Conservation (phyloP, 495 filamentous ascomycete genomes). For the Tuber magnatum region DNA sequence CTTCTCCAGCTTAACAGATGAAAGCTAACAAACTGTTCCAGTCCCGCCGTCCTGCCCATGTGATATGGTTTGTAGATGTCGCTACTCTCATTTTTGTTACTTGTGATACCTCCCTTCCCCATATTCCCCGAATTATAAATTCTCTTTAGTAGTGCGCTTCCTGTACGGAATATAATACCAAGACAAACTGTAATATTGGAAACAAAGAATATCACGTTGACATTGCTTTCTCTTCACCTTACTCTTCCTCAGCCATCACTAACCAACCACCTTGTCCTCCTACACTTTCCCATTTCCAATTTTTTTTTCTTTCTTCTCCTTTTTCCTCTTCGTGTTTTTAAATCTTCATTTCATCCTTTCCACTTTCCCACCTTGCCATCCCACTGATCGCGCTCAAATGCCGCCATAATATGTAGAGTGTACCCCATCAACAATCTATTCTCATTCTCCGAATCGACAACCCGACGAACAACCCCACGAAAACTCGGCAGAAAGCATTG, state of each 20-base stretch:
- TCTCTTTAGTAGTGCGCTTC: background rate
- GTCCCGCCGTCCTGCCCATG: conserved; percentile 28
- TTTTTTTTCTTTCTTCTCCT: background rate
- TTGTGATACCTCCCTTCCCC: background rate
- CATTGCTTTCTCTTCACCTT: background rate
- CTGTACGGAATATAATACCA: background rate
- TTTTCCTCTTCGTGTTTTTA: background rate
- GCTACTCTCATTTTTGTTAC: background rate
- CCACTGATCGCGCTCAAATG: background rate
- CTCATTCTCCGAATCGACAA: background rate
- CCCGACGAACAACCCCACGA: background rate
- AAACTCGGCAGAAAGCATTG: background rate
- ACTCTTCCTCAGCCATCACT: background rate
- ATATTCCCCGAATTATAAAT: background rate
- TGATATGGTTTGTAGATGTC: conserved; percentile 3
- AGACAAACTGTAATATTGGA: conserved; percentile 4
- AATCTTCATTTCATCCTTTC: background rate
- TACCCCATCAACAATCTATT: background rate
- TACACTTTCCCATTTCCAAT: background rate
- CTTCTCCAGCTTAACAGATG: background rate
- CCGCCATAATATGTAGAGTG: background rate
- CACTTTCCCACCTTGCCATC: background rate
- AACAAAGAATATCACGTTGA: background rate
- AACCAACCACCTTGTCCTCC: background rate
- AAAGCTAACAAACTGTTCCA: conserved; percentile 11